Evolutionary conservation across 495 filamentous ascomycete species (phyloP), one percentile per base, ranked within the genome.

Genomic region (Venustampulla echinocandica): DNA sequence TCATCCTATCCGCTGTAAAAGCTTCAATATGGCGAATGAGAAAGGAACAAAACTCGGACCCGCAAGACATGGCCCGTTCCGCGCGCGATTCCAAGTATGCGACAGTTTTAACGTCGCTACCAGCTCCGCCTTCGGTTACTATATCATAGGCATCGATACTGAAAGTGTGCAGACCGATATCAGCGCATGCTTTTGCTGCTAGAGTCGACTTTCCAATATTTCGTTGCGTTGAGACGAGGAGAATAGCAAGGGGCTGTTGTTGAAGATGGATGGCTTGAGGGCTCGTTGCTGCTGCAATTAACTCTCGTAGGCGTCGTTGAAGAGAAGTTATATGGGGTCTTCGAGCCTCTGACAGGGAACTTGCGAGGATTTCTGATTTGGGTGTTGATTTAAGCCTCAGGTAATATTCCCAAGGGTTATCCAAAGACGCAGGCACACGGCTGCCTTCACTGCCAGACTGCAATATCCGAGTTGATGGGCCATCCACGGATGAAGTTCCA

Each of bases 121-220:
- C 86, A 0, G 79, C 82, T 28, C 86, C 86, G 15, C 87, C 85
- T 55, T 96, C 90, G 9, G 87, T 87, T 10, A 94, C 69, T 39
- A 97, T 87, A 53, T 98, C 93, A 60, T 93, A 95, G 0, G 87
- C 84, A 60, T 96, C 87, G 47, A 98, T 83, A 10, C 80, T 67
- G 57, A 96, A 97, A 1, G 79, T 82, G 61, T 98, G 92, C 2
- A 96, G 65, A 10, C 93, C 92, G 39, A 96, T 81, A 50, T 96
- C 92, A 0, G 80, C 74, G 57, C 85, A 89, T 2, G 90, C 87
- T n/a, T 75, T 75, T 0, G 68, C 71, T 0, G 87, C 87, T 6
- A 88, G 56, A 3, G 79, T 84, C 14, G 81, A 73, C 61, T 98
- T 98, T 19, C 92, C 92, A 53, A 97, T 94, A 37, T 84, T 82